Conservation (phyloP, 176 grass and related monocot species). For the Eleusine indica region DNA sequence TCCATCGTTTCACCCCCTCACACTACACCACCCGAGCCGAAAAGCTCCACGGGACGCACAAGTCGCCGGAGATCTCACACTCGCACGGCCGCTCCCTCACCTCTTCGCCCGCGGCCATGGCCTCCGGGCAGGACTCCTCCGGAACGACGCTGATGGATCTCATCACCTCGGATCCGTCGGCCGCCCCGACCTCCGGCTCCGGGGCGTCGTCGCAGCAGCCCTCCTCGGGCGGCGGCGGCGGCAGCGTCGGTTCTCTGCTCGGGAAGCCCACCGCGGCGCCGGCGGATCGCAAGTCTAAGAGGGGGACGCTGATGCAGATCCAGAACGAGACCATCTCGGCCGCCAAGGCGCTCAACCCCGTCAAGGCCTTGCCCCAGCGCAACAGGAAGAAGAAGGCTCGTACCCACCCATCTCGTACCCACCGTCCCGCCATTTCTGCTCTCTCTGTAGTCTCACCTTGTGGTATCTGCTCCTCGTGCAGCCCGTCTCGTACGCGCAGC, state of each 20-base stretch:
- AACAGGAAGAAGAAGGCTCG: slow-evolving; percentile 84
- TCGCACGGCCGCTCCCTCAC: slow-evolving; percentile 20
- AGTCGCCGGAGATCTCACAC: slow-evolving; percentile 56
- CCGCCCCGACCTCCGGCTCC: slow-evolving; percentile 35
- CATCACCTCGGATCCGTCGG: slow-evolving; percentile 87
- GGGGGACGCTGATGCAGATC: slow-evolving; percentile 80
- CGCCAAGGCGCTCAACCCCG: slow-evolving; percentile 92
- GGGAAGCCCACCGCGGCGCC: slow-evolving; percentile 57
- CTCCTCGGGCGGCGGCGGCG: slow-evolving; percentile 31
- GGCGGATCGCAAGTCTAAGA: slow-evolving; percentile 88
- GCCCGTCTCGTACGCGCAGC: slow-evolving; percentile 94
- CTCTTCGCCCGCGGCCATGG: slow-evolving; percentile 54
- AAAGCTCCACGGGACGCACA: slow-evolving; percentile 13
- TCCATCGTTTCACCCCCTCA: background rate
- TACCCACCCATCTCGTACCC: background rate
- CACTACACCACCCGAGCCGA: slow-evolving; percentile 31
- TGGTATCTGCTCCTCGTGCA: slow-evolving; percentile 46
- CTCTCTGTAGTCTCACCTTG: slow-evolving; percentile 20
- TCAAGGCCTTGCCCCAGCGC: slow-evolving; percentile 74
- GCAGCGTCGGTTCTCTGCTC: slow-evolving; percentile 30
- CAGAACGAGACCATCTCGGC: slow-evolving; percentile 93
- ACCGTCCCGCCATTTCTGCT: slow-evolving; percentile 25
- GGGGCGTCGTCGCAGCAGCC: slow-evolving; percentile 45
- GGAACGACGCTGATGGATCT: slow-evolving; percentile 96
- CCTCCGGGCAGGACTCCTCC: slow-evolving; percentile 80